Evolutionary conservation across 2,329 filamentous ascomycete species (phyloP), one percentile per base, ranked within the genome.

Genomic region (Stagonosporopsis rhizophila): DNA sequence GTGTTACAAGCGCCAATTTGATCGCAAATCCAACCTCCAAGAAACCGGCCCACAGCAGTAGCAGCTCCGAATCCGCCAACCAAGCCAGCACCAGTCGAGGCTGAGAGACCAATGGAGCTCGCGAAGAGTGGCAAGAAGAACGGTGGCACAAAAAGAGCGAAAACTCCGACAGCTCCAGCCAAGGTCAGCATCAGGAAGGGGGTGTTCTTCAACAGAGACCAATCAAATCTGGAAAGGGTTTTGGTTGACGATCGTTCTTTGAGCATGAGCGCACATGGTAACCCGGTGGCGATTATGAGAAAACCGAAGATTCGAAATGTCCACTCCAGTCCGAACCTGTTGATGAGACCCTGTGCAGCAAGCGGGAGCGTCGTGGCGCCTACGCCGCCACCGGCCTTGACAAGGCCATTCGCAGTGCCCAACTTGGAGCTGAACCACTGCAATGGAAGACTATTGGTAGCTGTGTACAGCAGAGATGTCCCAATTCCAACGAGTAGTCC

Each of bases 1-100:
- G 62, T 74, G 39, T 74, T 74, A n/a, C 72, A 59, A 15, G 70
- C 66, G 0, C 73, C 72, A 19, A 74, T 56, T 23, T 62, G 62
- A 48, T 75, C 70, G 56, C 70, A 70, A 5, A 69, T 32, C 1
- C 65, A 64, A 2, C 70, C 69, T 12, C 64, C 65, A 1, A 67
- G 25, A 17, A 74, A 69, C 1, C 70, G 54, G 1, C 69, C 69
- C 1, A 72, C 49, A n/a, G 70, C 69, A 40, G 66, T 72, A 19
- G 67, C 70, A 28, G 66, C 62, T 32, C 70, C 71, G 50, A 49
- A 49, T 1, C 37, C 46, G 3, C 46, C 46, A 3, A 49, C 28
- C 1, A 49, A 19, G 11, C 60, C 66, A 4, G 70, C 71, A 6
- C 68, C 69, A 1, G 69, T 72, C n/a, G 37, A 41, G 5, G 46